phyloP scores from a whole-genome alignment of 495 filamentous ascomycete genomes.

The Tetracladium marchalianum region DNA sequence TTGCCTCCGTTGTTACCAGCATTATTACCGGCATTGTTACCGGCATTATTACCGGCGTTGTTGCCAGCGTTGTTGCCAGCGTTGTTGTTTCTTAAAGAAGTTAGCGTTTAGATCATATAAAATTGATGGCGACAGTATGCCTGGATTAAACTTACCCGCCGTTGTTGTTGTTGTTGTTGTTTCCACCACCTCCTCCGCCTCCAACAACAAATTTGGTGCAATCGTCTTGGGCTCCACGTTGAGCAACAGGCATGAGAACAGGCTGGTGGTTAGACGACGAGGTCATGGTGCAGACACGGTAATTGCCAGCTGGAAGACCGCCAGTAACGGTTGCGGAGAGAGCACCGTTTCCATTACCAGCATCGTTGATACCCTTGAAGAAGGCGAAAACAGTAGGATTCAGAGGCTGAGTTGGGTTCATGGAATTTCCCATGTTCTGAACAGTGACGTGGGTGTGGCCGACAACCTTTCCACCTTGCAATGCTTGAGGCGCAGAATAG shows the following conservation, averaged over 20 bases:
- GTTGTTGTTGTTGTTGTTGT: slow-evolving; percentile 3
- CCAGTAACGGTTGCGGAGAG: slow-evolving; percentile 44
- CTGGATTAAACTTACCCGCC: too few relatives aligned
- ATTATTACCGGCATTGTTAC: not conserved
- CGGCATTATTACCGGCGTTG: not conserved
- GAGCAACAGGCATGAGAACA: slow-evolving; percentile 67
- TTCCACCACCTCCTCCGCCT: slow-evolving; percentile 4
- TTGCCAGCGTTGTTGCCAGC: too few relatives aligned
- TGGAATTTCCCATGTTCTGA: slow-evolving; percentile 45
- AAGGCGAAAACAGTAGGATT: slow-evolving; percentile 51
- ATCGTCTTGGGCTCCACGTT: slow-evolving; percentile 65
- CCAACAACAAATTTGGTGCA: slow-evolving; percentile 47
- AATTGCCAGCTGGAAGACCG: slow-evolving; percentile 46
- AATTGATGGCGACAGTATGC: too few relatives aligned
- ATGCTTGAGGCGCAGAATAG: slow-evolving; percentile 57
- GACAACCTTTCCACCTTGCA: slow-evolving; percentile 45
- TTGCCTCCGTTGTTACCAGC: not conserved
- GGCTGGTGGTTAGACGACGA: slow-evolving; percentile 66
- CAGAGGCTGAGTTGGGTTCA: slow-evolving; percentile 43
- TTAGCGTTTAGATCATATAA: too few relatives aligned
- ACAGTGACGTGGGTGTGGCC: slow-evolving; percentile 66
- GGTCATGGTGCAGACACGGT: slow-evolving; percentile 65
- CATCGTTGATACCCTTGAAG: slow-evolving; percentile 75
- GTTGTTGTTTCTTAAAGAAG: too few relatives aligned
- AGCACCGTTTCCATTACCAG: slow-evolving; percentile 51